Evolutionary conservation across 1,284 basidiomycete genomes (phyloP).

Genomic region (Pseudozyma thailandica): DNA sequence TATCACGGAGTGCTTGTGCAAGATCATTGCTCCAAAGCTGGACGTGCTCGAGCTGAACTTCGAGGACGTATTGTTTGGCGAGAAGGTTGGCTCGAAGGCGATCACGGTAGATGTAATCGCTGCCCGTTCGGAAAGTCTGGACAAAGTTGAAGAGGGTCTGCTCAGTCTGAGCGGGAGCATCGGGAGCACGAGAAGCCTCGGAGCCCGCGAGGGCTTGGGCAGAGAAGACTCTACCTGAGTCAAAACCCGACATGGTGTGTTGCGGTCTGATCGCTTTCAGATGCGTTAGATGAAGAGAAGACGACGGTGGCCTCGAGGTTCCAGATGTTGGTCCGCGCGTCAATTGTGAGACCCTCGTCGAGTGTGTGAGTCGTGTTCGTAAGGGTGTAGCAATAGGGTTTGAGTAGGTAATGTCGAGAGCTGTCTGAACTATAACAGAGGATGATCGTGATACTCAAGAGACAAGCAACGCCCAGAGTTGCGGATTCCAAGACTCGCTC

Average conservation of each 20-base stretch:
- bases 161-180: constrained; percentile 66
- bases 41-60: constrained; percentile 90
- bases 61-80: constrained; percentile 88
- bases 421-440: no score
- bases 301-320: no score
- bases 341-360: no score
- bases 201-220: constrained; percentile 62
- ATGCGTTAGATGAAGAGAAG: no score
- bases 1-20: constrained; percentile 87
- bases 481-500: no score
- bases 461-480: no score
- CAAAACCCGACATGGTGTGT: constrained; percentile 66
- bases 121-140: constrained; percentile 65
- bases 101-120: constrained; percentile 75
- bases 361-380: no score
- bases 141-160: constrained; percentile 66
- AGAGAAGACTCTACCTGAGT: constrained; percentile 63
- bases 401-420: no score
- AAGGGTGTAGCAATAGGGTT: no score
- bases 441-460: no score
- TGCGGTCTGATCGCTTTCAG: background rate
- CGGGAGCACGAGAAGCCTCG: constrained; percentile 59
- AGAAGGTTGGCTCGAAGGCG: constrained; percentile 88
- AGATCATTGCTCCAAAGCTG: constrained; percentile 92
- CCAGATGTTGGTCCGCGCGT: no score